Evolutionary conservation across 164 flowering plant species (phyloP), one percentile per base, ranked within the genome.

Genomic region (Magnolia officinalis): DNA sequence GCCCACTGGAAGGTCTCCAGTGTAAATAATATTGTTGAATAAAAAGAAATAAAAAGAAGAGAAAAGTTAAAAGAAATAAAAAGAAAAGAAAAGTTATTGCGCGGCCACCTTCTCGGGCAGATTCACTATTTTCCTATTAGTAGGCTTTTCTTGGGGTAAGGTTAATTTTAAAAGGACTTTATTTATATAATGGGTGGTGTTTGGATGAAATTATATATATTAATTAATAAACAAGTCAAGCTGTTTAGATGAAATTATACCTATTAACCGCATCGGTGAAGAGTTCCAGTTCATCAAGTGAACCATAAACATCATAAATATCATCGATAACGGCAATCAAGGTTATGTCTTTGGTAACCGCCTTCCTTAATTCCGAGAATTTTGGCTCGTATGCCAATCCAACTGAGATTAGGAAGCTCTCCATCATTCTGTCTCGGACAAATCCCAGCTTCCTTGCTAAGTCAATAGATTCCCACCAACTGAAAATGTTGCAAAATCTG

Each of bases 211-310:
- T 2, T 31, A 31, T 24, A 24, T 24, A 24, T 24, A 24, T 24
- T 24, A 24, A 24, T 24, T 0, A 24, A 24, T 1, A 31, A 31
- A n/a, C n/a, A 1, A 31, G 5, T 31, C 37, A 31, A 31, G 5
- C 37, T 31, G 37, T 23, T 21, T 23, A 0, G 67, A 64, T 64
- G 20, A 2, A 21, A n/a, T 1, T 64, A 21, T 65, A 75, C 77
- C 72, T 16, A 4, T 68, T 51, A 50, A 75, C 31, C 0, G 55
- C 66, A n/a, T 68, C 72, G n/a, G 63, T 78, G 72, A 50, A 79
- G 1, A 58, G 78, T 81, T 74, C 37, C 18, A 68, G 51, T 31
- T 75, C 77, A 58, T 68, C 72, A 16, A 37, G 31, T 13, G 72
- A 52, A 52, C 72, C 72, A 55, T 75, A 37, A 31, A 55, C 45